phyloP scores from a whole-genome alignment of 2,329 filamentous ascomycete genomes.

The Tolypocladium guangdongense region DNA sequence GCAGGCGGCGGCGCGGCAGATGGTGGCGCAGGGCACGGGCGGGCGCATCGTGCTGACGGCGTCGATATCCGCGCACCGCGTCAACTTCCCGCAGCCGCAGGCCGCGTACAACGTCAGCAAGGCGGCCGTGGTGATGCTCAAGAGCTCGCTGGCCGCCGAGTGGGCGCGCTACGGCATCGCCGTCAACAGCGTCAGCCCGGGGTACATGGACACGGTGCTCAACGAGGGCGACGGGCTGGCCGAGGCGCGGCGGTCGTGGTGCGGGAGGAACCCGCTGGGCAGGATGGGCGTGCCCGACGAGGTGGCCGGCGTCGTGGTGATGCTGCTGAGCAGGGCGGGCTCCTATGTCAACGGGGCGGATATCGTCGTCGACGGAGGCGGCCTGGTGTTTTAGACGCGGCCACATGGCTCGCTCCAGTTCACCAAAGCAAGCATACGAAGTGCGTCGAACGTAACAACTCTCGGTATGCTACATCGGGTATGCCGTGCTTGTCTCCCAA shows the following conservation, averaged over 20 bases:
- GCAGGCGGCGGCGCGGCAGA: conserved; percentile 47
- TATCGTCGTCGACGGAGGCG: conserved; percentile 51
- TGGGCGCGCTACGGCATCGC: conserved; percentile 62
- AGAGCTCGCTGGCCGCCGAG: conserved; percentile 57
- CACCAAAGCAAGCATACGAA: too few relatives aligned
- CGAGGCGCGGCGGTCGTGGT: conserved; percentile 44
- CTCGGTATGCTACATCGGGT: neutral
- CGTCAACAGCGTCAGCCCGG: conserved; percentile 60
- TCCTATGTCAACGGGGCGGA: conserved; percentile 60
- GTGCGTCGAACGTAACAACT: too few relatives aligned
- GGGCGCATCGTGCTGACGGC: conserved; percentile 58
- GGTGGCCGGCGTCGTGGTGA: conserved; percentile 48
- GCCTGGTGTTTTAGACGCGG: conserved; percentile 5
- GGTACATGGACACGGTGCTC: conserved; percentile 68
- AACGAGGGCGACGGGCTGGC: conserved; percentile 54
- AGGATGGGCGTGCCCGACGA: conserved; percentile 56
- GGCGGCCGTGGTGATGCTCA: conserved; percentile 52
- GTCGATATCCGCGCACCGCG: conserved; percentile 55
- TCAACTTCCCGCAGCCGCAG: conserved; percentile 66
- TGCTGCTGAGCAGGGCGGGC: conserved; percentile 49
- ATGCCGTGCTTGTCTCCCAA: too few relatives aligned
- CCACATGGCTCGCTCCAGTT: too few relatives aligned
- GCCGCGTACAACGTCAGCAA: conserved; percentile 64
- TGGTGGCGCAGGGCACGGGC: conserved; percentile 37
- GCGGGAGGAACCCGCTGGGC: conserved; percentile 47